Base-by-base conservation (phyloP, 495 filamentous ascomycete genomes). In the Pseudevernia furfuracea region DNA sequence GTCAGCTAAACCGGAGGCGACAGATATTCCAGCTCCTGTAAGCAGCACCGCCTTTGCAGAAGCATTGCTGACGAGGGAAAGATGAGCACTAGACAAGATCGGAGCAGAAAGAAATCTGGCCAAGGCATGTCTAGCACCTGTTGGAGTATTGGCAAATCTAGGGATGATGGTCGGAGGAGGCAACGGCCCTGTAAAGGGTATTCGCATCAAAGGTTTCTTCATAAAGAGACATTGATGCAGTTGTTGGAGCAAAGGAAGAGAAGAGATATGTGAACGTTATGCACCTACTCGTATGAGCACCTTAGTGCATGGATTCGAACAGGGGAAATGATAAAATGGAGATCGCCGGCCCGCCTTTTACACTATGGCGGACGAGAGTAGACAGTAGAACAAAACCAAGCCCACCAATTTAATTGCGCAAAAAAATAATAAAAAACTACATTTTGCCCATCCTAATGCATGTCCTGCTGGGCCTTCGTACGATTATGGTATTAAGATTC, bases 1-100 rank as follows among this genome's bases (percentile, higher is more conserved):
- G 76, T 97, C 94, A 11, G 93, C 89, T 38, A 98, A 80, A 8
- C 94, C 94, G 37, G 90, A 96, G 23, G 90, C 90, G 30, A 97
- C 94, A 2, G 91, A 96, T 59, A 98, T 89, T 4, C 94, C 94
- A 14, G 94, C 94, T 15, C 94, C 94, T 0, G 93, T 90, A 55
- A 98, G 82, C 28, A 97, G 80, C n/a, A 93, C 88, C 0, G 87
- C 86, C 69, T 81, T 78, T 19, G 37, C 11, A n/a, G 61, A 61
- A 63, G 80, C 77, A 44, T 84, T 70, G 8, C 77, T 78, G 4
- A 73, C 73, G 15, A 82, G 76, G 28, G 83, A 74, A 43, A 81
- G 76, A 38, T 83, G 71, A 36, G 12, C 4, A 5, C 76, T 78
- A 2, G 73, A 71, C 11, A 81, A 76, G 30, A 81, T 73, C 38